phyloP scores from a whole-genome alignment of 208 protist species.

The Leishmania amazonensis region DNA sequence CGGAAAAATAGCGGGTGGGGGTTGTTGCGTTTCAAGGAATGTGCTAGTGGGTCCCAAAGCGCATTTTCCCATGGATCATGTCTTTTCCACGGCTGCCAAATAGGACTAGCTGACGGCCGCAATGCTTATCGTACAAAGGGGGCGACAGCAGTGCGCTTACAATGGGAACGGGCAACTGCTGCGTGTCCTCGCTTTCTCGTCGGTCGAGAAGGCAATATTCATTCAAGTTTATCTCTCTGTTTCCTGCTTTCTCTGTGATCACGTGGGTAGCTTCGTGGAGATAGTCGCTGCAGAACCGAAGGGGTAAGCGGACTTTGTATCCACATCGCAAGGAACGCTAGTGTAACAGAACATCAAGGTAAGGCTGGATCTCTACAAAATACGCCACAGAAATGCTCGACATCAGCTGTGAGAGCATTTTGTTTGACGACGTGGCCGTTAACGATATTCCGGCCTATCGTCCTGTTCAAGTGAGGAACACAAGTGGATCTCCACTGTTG shows the following conservation, averaged over 20 bases:
- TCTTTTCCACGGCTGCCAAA: neutral
- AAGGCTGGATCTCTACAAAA: neutral
- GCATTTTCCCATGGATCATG: neutral
- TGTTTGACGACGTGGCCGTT: constrained; percentile 69
- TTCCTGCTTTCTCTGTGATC: neutral
- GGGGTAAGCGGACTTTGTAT: neutral
- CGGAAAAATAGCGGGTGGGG: neutral
- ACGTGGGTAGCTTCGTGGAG: neutral
- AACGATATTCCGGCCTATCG: constrained; percentile 72
- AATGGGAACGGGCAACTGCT: neutral
- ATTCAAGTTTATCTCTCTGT: neutral
- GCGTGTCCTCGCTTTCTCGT: neutral
- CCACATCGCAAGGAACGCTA: neutral
- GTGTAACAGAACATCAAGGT: neutral
- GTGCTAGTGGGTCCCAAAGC: neutral
- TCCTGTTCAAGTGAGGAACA: constrained; percentile 47
- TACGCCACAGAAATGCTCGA: neutral
- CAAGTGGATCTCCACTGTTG: constrained; percentile 28
- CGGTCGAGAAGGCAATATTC: neutral
- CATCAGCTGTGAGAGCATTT: constrained; percentile 11
- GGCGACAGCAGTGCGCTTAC: neutral
- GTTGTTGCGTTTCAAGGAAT: neutral
- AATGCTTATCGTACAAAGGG: neutral
- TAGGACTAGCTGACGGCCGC: neutral
- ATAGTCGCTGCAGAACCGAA: neutral